phyloP scores from a whole-genome alignment of 2,329 filamentous ascomycete species.

The Sporothrix dimorphospora region DNA sequence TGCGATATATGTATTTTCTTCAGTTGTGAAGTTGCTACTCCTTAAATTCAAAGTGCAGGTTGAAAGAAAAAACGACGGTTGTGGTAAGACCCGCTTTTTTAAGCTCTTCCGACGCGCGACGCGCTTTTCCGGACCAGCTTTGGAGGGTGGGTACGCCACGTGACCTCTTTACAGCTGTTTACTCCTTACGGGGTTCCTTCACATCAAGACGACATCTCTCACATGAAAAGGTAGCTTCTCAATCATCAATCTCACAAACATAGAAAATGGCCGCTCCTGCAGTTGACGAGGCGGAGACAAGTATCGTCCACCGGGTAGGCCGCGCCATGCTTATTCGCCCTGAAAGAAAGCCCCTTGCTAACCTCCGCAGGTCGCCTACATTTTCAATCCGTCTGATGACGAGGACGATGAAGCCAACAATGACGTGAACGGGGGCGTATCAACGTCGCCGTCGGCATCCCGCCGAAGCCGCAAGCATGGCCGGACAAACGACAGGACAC shows the following conservation, averaged over 20 bases:
- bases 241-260: not conserved
- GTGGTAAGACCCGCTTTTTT: not conserved
- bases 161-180: conserved; percentile 18
- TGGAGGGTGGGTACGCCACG: conserved; percentile 14
- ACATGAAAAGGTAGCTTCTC: not conserved
- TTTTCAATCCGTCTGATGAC: conserved; percentile 59
- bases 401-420: conserved; percentile 35
- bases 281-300: conserved; percentile 19
- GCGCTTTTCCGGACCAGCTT: conserved; percentile 4
- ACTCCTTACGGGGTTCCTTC: not conserved
- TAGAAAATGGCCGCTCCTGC: conserved; percentile 7
- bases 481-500: not conserved
- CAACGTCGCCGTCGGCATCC: not conserved
- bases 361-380: conserved; percentile 58
- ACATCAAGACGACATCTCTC: not conserved
- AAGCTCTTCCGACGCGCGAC: conserved; percentile 22
- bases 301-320: conserved; percentile 27
- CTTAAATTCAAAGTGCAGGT: not conserved
- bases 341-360: not conserved
- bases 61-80: not conserved
- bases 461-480: not conserved
- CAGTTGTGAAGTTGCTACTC: not conserved
- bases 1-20: no score
- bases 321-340: not conserved
- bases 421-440: not conserved